Conservation (phyloP, 2,329 filamentous ascomycete species). For the Cladobotryum protrusum region DNA sequence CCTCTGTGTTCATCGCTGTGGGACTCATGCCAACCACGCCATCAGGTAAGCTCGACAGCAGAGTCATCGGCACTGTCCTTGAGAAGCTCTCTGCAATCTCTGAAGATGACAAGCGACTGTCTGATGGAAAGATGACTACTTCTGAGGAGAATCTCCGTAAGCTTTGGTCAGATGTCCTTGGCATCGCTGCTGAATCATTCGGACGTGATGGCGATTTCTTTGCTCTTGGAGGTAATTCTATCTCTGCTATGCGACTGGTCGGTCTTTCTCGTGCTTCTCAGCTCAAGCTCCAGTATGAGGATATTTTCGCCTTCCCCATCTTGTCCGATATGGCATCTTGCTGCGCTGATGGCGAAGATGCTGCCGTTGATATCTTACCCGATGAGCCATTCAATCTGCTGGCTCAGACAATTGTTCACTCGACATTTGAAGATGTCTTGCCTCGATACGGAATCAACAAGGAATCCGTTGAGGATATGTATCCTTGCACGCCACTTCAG, state of each 20-base stretch:
- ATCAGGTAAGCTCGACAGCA: not conserved
- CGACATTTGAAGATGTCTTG: not conserved
- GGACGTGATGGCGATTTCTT: constrained; percentile 1
- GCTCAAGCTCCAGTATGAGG: not conserved
- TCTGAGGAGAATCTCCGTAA: not conserved
- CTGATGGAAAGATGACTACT: not conserved
- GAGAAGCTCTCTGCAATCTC: no score
- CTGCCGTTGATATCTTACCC: no score
- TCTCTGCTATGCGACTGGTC: not conserved
- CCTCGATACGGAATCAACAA: not conserved
- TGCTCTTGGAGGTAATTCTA: constrained; percentile 7
- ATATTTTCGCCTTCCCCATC: not conserved
- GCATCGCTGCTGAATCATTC: not conserved
- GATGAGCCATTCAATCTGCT: not conserved
- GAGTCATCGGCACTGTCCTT: not conserved
- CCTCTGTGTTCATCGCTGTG: not conserved
- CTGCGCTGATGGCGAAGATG: no score
- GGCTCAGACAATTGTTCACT: not conserved
- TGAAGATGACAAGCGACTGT: no score
- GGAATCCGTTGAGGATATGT: not conserved
- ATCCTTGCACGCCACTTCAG: not conserved
- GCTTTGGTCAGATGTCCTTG: constrained; percentile 2
- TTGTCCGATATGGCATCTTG: no score
- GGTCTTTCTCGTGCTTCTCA: no score
- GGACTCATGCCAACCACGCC: not conserved